A percentile compares a stretch with the other conserved stretches of the same genome.
Evolutionary conservation across 2,329 filamentous ascomycete genomes (phyloP).

Genomic region (Berkeleyomyces rouxiae): DNA sequence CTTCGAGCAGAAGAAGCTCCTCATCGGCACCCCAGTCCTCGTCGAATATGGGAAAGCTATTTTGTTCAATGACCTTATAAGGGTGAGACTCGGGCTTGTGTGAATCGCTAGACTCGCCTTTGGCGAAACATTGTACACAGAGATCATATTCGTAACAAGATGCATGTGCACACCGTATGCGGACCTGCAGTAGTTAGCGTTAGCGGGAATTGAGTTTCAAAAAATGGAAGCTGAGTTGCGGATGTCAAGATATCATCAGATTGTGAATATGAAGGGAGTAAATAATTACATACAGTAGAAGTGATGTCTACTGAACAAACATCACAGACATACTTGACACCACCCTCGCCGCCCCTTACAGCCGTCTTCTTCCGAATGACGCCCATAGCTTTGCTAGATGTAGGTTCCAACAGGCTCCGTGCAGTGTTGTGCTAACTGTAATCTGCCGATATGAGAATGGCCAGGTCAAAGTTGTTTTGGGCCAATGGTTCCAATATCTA

Average conservation of each 20-base stretch:
- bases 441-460: no score
- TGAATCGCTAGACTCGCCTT: constrained; percentile 61
- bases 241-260: neutral
- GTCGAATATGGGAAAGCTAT: constrained; percentile 93
- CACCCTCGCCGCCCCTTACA: constrained; percentile 67
- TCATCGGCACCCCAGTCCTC: constrained; percentile 95
- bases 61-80: constrained; percentile 91
- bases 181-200: constrained; percentile 42
- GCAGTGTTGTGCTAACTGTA: neutral
- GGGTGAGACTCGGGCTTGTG: constrained; percentile 78
- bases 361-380: constrained; percentile 94
- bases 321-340: constrained; percentile 93
- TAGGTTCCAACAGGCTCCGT: neutral
- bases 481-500: neutral
- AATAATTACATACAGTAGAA: constrained; percentile 54
- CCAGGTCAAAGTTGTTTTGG: neutral
- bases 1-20: constrained; percentile 82
- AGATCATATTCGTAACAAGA: constrained; percentile 89
- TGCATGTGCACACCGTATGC: constrained; percentile 75
- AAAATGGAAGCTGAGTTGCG: neutral
- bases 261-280: neutral
- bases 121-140: constrained; percentile 85
- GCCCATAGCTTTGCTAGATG: constrained; percentile 43
- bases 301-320: constrained; percentile 94
- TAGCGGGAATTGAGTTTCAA: neutral